These are phyloP conservation scores for Dendrobium catenatum DNA, from an alignment of 106 monocot genomes.

Conservation along the genomic window DNA sequence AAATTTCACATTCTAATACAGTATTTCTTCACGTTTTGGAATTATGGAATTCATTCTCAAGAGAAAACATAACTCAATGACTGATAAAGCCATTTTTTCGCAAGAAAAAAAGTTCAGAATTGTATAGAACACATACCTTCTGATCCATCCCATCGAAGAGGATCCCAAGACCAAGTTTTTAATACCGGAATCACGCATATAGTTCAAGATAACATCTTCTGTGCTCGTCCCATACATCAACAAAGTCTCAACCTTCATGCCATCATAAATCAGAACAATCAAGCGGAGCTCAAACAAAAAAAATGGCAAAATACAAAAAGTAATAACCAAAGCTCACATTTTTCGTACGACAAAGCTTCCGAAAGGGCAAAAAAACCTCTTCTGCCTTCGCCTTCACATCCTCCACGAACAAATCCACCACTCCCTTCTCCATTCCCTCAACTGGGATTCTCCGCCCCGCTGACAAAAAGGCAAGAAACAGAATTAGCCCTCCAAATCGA, in stretches of 20 bases:
- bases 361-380: conserved; percentile 21
- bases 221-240: conserved; percentile 37
- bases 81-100: background rate
- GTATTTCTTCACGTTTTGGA: background rate
- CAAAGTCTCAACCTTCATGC: conserved; percentile 39
- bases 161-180: conserved; percentile 49
- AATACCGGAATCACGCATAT: conserved; percentile 24
- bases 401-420: conserved; percentile 41
- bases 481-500: background rate
- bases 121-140: conserved; percentile 17
- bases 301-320: background rate
- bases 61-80: background rate
- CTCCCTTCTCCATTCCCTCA: conserved; percentile 26
- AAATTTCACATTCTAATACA: background rate
- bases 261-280: background rate
- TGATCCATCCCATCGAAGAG: conserved; percentile 32
- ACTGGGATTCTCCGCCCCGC: conserved; percentile 33
- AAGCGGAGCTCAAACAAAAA: background rate
- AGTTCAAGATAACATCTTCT: conserved; percentile 25
- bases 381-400: conserved; percentile 25
- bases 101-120: background rate
- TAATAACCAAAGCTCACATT: conserved; percentile 27
- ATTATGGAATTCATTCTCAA: background rate
- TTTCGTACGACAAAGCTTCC: conserved; percentile 22
- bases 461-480: background rate